Evolutionary conservation across 2,329 filamentous ascomycete genomes (phyloP).

Genomic region (Cryphonectria carpinicola): DNA sequence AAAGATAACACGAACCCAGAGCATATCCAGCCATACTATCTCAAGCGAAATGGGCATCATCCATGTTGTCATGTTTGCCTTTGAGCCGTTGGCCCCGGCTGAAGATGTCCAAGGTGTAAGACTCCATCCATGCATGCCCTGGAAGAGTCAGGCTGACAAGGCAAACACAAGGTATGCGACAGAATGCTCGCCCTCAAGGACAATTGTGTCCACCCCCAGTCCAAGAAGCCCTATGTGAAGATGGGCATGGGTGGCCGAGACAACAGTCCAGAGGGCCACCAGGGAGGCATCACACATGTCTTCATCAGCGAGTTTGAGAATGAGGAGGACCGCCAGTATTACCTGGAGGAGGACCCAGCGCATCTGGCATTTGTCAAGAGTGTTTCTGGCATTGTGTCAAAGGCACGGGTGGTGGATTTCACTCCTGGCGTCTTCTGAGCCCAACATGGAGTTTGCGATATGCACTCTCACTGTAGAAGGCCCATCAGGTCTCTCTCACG

Average conservation of each 20-base stretch:
- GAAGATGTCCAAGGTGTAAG: conserved; percentile 61
- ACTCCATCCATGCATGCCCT: conserved; percentile 15
- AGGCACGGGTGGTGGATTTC: conserved; percentile 65
- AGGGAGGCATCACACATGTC: conserved; percentile 69
- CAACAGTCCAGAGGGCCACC: conserved; percentile 60
- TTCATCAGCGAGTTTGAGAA: conserved; percentile 71
- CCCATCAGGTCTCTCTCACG: no score
- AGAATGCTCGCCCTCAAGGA: conserved; percentile 55
- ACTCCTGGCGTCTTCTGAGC: conserved; percentile 46
- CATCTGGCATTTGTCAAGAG: conserved; percentile 64
- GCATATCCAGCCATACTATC: background rate
- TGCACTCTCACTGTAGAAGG: no score
- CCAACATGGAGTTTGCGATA: background rate
- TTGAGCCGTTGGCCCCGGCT: conserved; percentile 55
- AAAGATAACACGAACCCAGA: background rate
- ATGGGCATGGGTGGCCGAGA: conserved; percentile 62
- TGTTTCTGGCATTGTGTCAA: conserved; percentile 51
- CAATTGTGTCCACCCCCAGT: conserved; percentile 64
- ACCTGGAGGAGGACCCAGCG: conserved; percentile 65
- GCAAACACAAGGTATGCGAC: conserved; percentile 37
- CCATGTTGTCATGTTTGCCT: conserved; percentile 72
- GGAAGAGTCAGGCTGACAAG: conserved; percentile 1
- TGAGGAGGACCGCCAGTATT: conserved; percentile 69
- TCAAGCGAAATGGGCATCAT: conserved; percentile 58
- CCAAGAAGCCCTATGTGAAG: conserved; percentile 63